Percentiles rank a stretch among this genome's conserved stretches.
These are phyloP conservation scores for Brassica incana DNA, from an alignment of 345 rosid genomes.

Conservation along the genomic window DNA sequence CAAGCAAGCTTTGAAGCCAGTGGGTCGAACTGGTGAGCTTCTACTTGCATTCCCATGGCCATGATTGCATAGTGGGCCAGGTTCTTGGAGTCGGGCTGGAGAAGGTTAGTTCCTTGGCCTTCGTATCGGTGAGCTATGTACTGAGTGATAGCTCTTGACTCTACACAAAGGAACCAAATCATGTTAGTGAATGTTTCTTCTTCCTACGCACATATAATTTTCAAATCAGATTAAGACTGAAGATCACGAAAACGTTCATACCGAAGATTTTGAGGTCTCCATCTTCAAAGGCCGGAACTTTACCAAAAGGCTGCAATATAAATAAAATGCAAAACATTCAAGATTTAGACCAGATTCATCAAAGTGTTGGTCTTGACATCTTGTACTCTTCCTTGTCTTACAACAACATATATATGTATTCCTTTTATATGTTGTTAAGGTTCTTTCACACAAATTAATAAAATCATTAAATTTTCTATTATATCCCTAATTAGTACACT, in stretches of 20 bases:
- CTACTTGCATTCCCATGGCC: conserved; percentile 65
- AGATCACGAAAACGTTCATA: conserved; percentile 28
- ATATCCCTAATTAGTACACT: too few relatives aligned
- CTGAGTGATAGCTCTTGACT: conserved; percentile 77
- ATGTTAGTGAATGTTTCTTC: background rate
- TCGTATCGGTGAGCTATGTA: conserved; percentile 52
- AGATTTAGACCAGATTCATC: background rate
- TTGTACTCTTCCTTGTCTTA: background rate
- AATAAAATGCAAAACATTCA: conserved; percentile 10
- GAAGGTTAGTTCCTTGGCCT: conserved; percentile 59
- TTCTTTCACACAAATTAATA: too few relatives aligned
- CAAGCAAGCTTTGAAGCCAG: conserved; percentile 55
- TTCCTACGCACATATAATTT: background rate
- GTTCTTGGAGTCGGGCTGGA: conserved; percentile 38
- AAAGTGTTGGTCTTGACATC: background rate
- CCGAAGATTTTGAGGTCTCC: conserved; percentile 77
- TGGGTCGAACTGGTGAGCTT: conserved; percentile 66
- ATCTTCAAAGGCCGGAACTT: conserved; percentile 75
- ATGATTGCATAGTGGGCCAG: conserved; percentile 32
- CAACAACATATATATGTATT: background rate
- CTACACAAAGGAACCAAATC: conserved; percentile 39
- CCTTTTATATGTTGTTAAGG: too few relatives aligned
- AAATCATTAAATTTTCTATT: too few relatives aligned
- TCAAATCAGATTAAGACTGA: background rate
- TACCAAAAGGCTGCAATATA: conserved; percentile 69